Percentiles rank a stretch among this genome's conserved stretches.
phyloP scores from a whole-genome alignment of 441 rosid species.

The Populus hybrid region DNA sequence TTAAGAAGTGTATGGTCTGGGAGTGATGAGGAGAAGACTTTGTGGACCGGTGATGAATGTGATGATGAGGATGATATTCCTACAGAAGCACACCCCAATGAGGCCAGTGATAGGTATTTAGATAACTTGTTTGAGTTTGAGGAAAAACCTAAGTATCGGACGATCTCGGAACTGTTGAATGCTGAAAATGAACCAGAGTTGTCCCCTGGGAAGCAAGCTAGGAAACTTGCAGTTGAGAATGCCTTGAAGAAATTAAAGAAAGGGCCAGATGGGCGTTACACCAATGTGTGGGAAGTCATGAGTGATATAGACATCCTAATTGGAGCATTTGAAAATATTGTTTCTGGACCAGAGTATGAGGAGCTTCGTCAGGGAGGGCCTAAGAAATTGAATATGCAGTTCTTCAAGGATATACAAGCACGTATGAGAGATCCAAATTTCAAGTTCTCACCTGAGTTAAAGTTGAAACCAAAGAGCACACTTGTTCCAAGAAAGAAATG shows the following conservation, averaged over 20 bases:
- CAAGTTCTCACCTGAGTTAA: slow-evolving; percentile 78
- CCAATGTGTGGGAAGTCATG: slow-evolving; percentile 93
- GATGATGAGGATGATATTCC: slow-evolving; percentile 81
- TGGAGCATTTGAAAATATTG: slow-evolving; percentile 84
- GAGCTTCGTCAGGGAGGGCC: slow-evolving; percentile 95
- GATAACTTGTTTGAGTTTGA: slow-evolving; percentile 89
- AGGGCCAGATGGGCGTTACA: slow-evolving; percentile 90
- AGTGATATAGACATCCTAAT: slow-evolving; percentile 79
- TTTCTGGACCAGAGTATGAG: slow-evolving; percentile 92
- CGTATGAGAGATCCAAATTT: slow-evolving; percentile 91
- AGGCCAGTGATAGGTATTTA: slow-evolving; percentile 67
- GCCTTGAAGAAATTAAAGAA: slow-evolving; percentile 88
- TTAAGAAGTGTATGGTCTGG: slow-evolving; percentile 81
- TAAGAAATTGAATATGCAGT: slow-evolving; percentile 80
- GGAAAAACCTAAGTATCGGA: slow-evolving; percentile 80
- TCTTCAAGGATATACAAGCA: slow-evolving; percentile 89
- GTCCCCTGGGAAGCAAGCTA: slow-evolving; percentile 84
- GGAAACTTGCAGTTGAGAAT: slow-evolving; percentile 89
- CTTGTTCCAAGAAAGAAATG: slow-evolving; percentile 80
- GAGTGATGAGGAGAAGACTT: slow-evolving; percentile 84
- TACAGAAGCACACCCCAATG: slow-evolving; percentile 73
- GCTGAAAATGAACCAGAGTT: slow-evolving; percentile 78
- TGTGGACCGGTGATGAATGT: slow-evolving; percentile 94
- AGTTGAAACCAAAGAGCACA: slow-evolving; percentile 85
- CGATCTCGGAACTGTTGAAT: slow-evolving; percentile 72